Evolutionary conservation across 2,329 filamentous ascomycete species (phyloP).

Genomic region (Pseudocercospora fijiensis): DNA sequence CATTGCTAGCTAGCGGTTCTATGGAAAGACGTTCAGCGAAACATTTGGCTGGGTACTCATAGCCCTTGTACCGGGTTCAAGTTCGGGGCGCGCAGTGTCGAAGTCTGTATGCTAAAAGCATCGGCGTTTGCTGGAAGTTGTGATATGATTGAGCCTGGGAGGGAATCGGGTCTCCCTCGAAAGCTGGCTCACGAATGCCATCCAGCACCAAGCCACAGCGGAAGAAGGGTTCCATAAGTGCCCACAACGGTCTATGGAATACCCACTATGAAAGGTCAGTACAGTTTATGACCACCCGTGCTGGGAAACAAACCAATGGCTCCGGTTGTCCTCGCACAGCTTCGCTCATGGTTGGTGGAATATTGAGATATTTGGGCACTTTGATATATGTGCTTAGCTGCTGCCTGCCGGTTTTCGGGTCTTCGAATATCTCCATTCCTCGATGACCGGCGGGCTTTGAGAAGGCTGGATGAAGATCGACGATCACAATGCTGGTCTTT

Average conservation of each 20-base stretch:
- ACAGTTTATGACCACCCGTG: no score
- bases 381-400: constrained; percentile 41
- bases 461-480: constrained; percentile 51
- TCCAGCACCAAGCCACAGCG: constrained; percentile 46
- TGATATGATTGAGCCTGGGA: constrained; percentile 38
- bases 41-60: no score
- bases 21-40: no score
- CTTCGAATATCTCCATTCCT: constrained; percentile 42
- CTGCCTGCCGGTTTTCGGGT: constrained; percentile 41
- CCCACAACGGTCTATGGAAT: constrained; percentile 50
- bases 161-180: constrained; percentile 39
- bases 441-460: constrained; percentile 48
- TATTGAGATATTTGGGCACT: constrained; percentile 46
- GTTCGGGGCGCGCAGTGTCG: constrained; percentile 8
- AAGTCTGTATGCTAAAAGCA: constrained; percentile 39
- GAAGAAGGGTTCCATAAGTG: constrained; percentile 49
- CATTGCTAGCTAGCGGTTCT: no score
- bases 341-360: constrained; percentile 43
- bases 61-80: no score
- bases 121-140: constrained; percentile 42
- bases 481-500: constrained; percentile 41
- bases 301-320: constrained; percentile 32
- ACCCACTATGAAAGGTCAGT: no score
- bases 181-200: constrained; percentile 50
- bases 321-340: constrained; percentile 35